Evolutionary conservation across 2,329 filamentous ascomycete genomes (phyloP), one percentile per base, ranked within the genome.

Genomic region (Fusarium decemcellulare): DNA sequence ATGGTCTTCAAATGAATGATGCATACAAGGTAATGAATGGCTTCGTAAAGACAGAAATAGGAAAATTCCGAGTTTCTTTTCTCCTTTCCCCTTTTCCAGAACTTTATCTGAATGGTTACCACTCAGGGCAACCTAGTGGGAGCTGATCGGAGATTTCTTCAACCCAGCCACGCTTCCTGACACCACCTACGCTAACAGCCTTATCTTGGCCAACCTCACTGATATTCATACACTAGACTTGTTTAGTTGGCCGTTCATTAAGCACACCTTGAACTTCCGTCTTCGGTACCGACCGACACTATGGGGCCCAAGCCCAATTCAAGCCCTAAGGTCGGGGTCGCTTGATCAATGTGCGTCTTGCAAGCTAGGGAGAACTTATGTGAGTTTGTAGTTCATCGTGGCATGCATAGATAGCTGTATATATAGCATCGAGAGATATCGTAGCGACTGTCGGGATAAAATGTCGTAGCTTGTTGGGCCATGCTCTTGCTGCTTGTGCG

Each of bases 271-370:
- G 18, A 11, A 12, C 10, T 44, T 50, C n/a, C 11, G 11, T n/a
- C 7, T 10, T 27, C 42, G 27, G 6, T 27, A 34, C 4, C 32
- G 32, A 32, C 39, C 37, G 27, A 16, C 39, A 40, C 51, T 42
- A 54, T 36, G 18, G 18, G 18, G 18, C 18, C 18, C 18, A 39
- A 5, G 27, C 39, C 39, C 11, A 30, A 42, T 54, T 23, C 8
- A 55, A 56, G 52, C 52, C 52, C 52, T 37, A 55, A 40, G 39
- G 52, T 40, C 18, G 18, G 40, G 52, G 52, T 56, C 52, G 40
- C 52, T 34, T 43, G 37, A 53, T 39, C 18, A 23, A 23, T 23
- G 18, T 23, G 18, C 18, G 18, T 23, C 18, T 23, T 23, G 18
- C 18, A 23, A 23, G 18, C 18, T 23, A 23, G 18, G 18, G 18